Conservation (phyloP, 192 early-diverging fungal genomes). For the Entomortierella beljakovae region DNA sequence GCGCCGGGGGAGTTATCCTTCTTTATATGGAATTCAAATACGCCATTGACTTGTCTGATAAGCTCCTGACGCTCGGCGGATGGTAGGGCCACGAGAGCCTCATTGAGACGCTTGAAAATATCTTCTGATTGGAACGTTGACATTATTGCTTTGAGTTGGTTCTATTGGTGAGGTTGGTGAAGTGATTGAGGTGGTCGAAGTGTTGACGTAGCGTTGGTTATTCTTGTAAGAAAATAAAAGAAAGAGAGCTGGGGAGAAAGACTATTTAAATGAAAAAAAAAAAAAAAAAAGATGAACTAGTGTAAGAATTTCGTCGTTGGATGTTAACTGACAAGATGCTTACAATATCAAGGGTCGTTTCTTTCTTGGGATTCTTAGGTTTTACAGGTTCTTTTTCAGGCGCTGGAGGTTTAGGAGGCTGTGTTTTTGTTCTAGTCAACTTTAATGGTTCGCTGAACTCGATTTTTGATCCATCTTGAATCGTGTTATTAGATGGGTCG, state of each 20-base stretch:
- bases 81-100: slow-evolving; percentile 63
- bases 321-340: slow-evolving; percentile 10
- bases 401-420: not conserved
- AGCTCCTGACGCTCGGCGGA: slow-evolving; percentile 69
- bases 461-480: slow-evolving; percentile 15
- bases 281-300: too few relatives aligned
- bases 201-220: not conserved
- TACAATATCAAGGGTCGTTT: slow-evolving; percentile 65
- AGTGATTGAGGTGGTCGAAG: not conserved
- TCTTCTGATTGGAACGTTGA: slow-evolving; percentile 75
- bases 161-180: not conserved
- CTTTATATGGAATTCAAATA: slow-evolving; percentile 87
- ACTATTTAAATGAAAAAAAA: too few relatives aligned
- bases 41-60: slow-evolving; percentile 79
- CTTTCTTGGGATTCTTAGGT: slow-evolving; percentile 17
- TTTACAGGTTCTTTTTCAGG: slow-evolving; percentile 15
- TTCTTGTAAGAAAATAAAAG: not conserved
- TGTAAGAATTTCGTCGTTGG: not conserved
- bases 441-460: slow-evolving; percentile 47
- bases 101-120: slow-evolving; percentile 77
- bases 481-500: not conserved
- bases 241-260: too few relatives aligned
- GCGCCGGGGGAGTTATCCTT: slow-evolving; percentile 64
- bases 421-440: slow-evolving; percentile 37
- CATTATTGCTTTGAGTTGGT: not conserved